These are phyloP conservation scores for Orbilia quercus DNA, from an alignment of 2,329 filamentous ascomycete species.

Conservation along the genomic window DNA sequence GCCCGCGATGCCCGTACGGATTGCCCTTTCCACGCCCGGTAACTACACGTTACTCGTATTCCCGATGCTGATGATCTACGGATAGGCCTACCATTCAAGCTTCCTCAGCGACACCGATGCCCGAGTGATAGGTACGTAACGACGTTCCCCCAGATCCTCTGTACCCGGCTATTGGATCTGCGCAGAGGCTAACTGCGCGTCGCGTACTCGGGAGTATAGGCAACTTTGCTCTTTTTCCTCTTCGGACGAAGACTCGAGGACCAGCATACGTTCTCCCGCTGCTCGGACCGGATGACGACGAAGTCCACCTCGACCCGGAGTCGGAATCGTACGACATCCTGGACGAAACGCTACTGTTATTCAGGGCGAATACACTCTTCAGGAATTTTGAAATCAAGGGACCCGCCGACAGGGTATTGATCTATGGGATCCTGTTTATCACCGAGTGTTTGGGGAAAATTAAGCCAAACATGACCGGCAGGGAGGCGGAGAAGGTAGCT, in stretches of 20 bases:
- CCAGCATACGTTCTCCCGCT: slow-evolving; percentile 85
- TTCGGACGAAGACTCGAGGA: slow-evolving; percentile 94
- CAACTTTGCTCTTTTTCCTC: slow-evolving; percentile 93
- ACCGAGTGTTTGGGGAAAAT: slow-evolving; percentile 91
- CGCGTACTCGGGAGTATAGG: slow-evolving; percentile 69
- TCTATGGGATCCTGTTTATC: slow-evolving; percentile 96
- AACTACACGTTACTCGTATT: neutral
- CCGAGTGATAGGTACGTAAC: slow-evolving; percentile 59
- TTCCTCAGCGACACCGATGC: slow-evolving; percentile 60
- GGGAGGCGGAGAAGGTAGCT: slow-evolving; percentile 73
- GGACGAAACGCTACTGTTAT: slow-evolving; percentile 90
- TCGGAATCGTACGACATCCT: slow-evolving; percentile 95
- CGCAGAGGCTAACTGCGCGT: slow-evolving; percentile 4
- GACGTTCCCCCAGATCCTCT: neutral
- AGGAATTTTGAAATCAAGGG: slow-evolving; percentile 99
- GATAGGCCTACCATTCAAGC: slow-evolving; percentile 60
- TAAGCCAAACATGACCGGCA: slow-evolving; percentile 75
- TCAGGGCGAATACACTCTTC: slow-evolving; percentile 98
- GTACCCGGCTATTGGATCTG: slow-evolving; percentile 1
- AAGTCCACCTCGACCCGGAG: slow-evolving; percentile 76
- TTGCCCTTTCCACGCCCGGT: neutral
- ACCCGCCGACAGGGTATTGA: slow-evolving; percentile 89
- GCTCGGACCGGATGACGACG: slow-evolving; percentile 69
- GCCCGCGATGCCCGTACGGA: slow-evolving; percentile 46
- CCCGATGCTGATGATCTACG: slow-evolving; percentile 2